Base-by-base conservation (phyloP, 164 flowering plant species). In the Tinospora cordifolia region DNA sequence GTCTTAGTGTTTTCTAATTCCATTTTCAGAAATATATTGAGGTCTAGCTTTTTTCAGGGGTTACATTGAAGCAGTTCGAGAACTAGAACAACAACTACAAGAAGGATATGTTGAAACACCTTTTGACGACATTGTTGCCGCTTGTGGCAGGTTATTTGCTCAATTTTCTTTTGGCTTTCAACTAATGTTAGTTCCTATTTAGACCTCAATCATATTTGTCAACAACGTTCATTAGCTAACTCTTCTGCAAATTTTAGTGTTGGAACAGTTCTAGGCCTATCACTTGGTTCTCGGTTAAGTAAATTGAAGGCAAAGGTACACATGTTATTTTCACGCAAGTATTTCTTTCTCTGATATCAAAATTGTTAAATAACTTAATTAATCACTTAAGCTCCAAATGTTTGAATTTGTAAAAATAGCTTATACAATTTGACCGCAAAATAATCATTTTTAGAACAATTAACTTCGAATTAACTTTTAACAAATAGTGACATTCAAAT, bases 61-160 rank as follows among this genome's bases (percentile, higher is more conserved):
- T 24, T 69, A 69, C 51, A 59, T 69, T 39, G 71, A 69, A 69
- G 71, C 71, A 60, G 24, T 39, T 69, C 47, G 34, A 34, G 71
- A 69, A 60, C 58, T 69, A 59, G 71, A 69, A 65, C 71, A 68
- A n/a, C 44, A 54, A 51, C 63, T 44, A 68, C 62, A 68, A 59
- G 19, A 22, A 7, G 49, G 41, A 27, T 59, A 15, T 14, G 34
- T n/a, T 38, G 49, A 58, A 58, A 58, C 14, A 15, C 25, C 47
- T 30, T 69, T 69, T 59, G 71, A 69, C 41, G 51, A 39, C 54
- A 69, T 69, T 39, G 71, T 69, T 39, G 54, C 71, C 26, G 65
- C 71, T 69, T 69, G 71, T 69, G 71, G 71, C 71, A 69, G 69
- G 69, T 67, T 67, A 67, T 67, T 67, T 4, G 22, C 59, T 51